Conservation (phyloP, 2,329 filamentous ascomycete species). For the Aspergillus quadrilineatus region DNA sequence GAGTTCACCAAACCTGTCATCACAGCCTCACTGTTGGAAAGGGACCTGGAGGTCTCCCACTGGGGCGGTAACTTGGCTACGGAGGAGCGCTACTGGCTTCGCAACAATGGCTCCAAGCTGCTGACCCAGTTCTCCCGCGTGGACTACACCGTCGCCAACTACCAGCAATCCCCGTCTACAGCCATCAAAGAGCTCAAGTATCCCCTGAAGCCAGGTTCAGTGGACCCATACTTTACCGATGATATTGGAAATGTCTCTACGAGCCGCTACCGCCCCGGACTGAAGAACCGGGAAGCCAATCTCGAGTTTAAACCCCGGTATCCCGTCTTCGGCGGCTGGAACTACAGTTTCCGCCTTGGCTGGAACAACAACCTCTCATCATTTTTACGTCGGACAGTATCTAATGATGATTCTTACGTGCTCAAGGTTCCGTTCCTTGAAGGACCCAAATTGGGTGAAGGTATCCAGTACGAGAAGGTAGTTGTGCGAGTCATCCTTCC, state of each 20-base stretch:
- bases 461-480: conserved; percentile 79
- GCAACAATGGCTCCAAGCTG: conserved; percentile 80
- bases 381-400: conserved; percentile 64
- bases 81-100: conserved; percentile 88
- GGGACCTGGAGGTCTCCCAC: conserved; percentile 92
- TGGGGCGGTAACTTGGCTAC: conserved; percentile 97
- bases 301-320: conserved; percentile 92
- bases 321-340: conserved; percentile 96
- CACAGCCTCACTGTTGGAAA: conserved; percentile 75
- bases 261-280: conserved; percentile 69
- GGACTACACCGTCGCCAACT: conserved; percentile 70
- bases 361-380: conserved; percentile 86
- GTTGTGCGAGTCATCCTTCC: conserved; percentile 81
- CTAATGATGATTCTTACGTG: conserved; percentile 69
- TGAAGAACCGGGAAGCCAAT: conserved; percentile 69
- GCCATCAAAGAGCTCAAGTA: conserved; percentile 81
- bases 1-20: conserved; percentile 92
- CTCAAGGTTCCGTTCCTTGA: conserved; percentile 91
- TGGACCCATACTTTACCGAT: conserved; percentile 91
- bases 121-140: conserved; percentile 71
- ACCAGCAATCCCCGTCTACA: conserved; percentile 72
- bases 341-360: conserved; percentile 93
- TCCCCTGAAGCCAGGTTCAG: conserved; percentile 74
- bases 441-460: conserved; percentile 81
- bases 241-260: conserved; percentile 97